Evolutionary conservation across 306 rosid genomes (phyloP).

Genomic region (Carpinus fangiana): DNA sequence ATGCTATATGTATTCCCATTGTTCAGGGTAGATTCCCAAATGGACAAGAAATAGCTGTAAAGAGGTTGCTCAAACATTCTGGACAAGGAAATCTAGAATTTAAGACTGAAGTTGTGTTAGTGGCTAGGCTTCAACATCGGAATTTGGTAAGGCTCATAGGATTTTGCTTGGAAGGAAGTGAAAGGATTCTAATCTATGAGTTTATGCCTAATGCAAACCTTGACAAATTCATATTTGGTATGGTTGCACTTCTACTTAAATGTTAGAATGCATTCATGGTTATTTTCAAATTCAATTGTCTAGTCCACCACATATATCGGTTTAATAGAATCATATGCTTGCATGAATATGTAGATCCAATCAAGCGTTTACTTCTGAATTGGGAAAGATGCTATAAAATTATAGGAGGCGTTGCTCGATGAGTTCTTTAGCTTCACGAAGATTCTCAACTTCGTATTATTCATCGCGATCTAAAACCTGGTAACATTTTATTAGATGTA

Average conservation of each 20-base stretch:
- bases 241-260: no score
- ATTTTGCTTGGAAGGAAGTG: neutral
- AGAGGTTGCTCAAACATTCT: neutral
- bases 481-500: neutral
- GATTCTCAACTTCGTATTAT: neutral
- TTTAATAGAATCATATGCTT: neutral
- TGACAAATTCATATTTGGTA: neutral
- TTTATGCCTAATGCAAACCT: neutral
- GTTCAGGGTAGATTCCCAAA: neutral
- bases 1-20: neutral
- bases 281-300: no score
- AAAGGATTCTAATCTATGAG: conserved; percentile 1
- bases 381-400: neutral
- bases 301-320: no score
- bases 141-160: neutral
- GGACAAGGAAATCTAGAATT: neutral
- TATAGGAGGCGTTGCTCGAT: neutral
- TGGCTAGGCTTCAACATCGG: neutral
- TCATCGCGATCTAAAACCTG: neutral
- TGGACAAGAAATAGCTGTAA: neutral
- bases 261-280: neutral
- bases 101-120: neutral
- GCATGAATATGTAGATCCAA: neutral
- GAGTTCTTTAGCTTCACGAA: neutral
- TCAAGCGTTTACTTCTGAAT: neutral